Base-by-base conservation (phyloP, 352 stramenopile genomes). In the Pythium phragmitis region DNA sequence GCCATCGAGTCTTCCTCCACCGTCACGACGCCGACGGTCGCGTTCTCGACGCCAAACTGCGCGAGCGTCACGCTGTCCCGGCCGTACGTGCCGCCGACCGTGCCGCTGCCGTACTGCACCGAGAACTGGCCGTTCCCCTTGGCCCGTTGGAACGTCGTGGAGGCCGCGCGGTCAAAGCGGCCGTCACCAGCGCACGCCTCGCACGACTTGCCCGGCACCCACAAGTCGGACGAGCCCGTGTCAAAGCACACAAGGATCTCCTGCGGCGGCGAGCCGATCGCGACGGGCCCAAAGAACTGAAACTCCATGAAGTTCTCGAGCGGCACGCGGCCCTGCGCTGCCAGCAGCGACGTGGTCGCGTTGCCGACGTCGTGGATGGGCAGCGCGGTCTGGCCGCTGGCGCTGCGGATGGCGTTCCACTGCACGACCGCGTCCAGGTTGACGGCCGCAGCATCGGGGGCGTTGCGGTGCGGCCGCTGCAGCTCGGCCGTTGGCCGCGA, bases 251-350 rank as follows among this genome's bases (percentile, higher is more conserved):
- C 85, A 9, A 85, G 55, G 19, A 92, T 69, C 52, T 89, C 71
- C 62, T 94, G 83, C 14, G 83, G 80, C 21, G 85, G 85, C 7
- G 68, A 77, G 6, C 85, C 85, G 60, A 94, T 79, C 30, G 62
- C 39, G 7, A 94, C 69, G 8, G 83, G 80, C 0, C 85, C 85
- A 52, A 76, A 92, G 60, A 92, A 94, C 72, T 94, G 85, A 63
- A 92, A 91, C 58, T 92, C 84, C 79, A 89, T 88, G 43, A 88
- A 92, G 63, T 94, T 94, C 48, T 80, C 79, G 3, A 94, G 73
- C 23, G 82, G 66, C 13, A 94, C 73, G 59, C 76, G 21, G 55
- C 55, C 55, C 19, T 61, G 42, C 28, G 55, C 72, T 7, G 79
- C 80, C 36, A 62, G 41, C 0, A 70, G 63, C 34, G 34, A 39